Conservation (phyloP, 2,329 filamentous ascomycete genomes). For the Chrysoporthe deuterocubensis region DNA sequence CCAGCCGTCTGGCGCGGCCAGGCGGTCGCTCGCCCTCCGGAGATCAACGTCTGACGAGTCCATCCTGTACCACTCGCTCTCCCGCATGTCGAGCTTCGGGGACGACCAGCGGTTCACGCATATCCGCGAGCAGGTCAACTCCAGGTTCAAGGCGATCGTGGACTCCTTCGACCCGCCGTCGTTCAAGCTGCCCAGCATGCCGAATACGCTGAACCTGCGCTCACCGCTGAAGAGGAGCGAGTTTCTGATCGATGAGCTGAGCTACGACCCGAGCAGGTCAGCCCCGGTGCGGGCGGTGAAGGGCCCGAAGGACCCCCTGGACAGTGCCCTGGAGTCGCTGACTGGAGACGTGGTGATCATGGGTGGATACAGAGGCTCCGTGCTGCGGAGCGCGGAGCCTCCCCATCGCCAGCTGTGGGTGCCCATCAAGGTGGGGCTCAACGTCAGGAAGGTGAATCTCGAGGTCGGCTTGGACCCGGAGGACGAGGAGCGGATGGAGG, state of each 20-base stretch:
- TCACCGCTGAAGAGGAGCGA: conserved; percentile 36
- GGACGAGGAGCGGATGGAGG: conserved; percentile 81
- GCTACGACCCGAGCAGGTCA: conserved; percentile 26
- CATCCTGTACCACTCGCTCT: conserved; percentile 74
- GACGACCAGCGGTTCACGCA: conserved; percentile 82
- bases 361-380: conserved; percentile 87
- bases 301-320: conserved; percentile 43
- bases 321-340: conserved; percentile 66
- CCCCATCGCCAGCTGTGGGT: conserved; percentile 92
- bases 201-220: conserved; percentile 28
- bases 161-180: conserved; percentile 83
- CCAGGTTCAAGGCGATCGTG: conserved; percentile 84
- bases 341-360: conserved; percentile 87
- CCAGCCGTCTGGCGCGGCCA: conserved; percentile 26
- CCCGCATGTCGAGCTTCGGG: conserved; percentile 79
- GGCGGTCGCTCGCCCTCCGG: conserved; percentile 48
- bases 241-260: conserved; percentile 22
- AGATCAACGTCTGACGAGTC: conserved; percentile 78
- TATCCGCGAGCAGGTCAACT: conserved; percentile 84
- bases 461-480: conserved; percentile 82
- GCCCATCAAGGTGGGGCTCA: conserved; percentile 89
- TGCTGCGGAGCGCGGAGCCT: conserved; percentile 81
- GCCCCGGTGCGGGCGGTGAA: conserved; percentile 32
- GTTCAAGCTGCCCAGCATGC: conserved; percentile 65
- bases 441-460: conserved; percentile 87